Conservation (phyloP, 441 rosid genomes). For the Melastoma candidum region DNA sequence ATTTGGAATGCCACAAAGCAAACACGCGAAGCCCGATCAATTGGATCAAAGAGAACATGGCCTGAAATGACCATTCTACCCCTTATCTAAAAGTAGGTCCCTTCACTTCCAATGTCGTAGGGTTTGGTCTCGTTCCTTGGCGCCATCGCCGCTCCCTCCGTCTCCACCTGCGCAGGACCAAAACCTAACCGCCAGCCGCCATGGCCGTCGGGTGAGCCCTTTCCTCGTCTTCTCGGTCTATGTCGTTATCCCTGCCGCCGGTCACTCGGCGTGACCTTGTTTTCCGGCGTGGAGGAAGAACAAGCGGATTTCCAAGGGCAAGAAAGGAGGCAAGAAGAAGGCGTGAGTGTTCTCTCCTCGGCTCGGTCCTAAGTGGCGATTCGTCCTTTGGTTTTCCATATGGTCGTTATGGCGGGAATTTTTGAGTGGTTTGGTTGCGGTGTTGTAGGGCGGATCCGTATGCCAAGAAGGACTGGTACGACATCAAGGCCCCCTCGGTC, state of each 20-base stretch:
- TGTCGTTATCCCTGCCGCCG: not conserved
- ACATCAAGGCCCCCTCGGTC: slow-evolving; percentile 71
- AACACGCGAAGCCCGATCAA: no score
- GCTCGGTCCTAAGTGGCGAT: not conserved
- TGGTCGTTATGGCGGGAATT: not conserved
- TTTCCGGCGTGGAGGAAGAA: slow-evolving; percentile 45
- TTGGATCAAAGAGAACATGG: no score
- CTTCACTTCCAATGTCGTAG: not conserved
- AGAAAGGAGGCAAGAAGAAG: slow-evolving; percentile 96
- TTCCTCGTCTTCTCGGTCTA: not conserved
- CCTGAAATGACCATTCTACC: no score
- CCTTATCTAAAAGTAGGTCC: not conserved
- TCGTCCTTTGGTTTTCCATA: no score
- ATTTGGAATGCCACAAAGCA: no score
- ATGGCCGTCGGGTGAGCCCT: slow-evolving; percentile 81
- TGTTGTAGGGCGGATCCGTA: slow-evolving; percentile 63
- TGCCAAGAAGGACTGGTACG: slow-evolving; percentile 93
- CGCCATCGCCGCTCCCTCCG: slow-evolving; percentile 9
- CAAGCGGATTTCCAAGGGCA: slow-evolving; percentile 95
- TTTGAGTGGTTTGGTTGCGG: not conserved
- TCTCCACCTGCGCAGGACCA: slow-evolving; percentile 8
- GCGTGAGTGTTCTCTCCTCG: slow-evolving; percentile 33
- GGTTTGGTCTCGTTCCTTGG: slow-evolving; percentile 1
- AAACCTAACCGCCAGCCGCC: slow-evolving; percentile 11
- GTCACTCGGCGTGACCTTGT: not conserved